Base-by-base conservation (phyloP, 352 stramenopile genomes). In the Globisporangium nodosum region DNA sequence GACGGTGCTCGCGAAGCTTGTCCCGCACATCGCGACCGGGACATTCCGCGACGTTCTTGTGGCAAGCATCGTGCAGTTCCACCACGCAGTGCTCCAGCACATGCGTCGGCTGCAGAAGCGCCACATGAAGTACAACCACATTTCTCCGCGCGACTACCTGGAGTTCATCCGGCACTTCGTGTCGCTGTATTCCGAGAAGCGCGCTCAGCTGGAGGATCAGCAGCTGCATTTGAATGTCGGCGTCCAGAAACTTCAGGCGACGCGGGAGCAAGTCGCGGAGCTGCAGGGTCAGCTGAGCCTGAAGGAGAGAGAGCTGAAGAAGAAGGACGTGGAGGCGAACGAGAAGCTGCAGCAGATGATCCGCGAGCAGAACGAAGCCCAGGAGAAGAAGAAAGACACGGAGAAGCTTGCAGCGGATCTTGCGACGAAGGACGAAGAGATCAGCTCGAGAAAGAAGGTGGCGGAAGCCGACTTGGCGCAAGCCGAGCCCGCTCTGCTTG, bases 301-400 rank as follows among this genome's bases (percentile, higher is more conserved):
- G 8, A 99, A 99, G 65, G 91, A 98, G 52, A 81, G 86, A 48
- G 90, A 98, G 57, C 83, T 99, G 7, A 94, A 96, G 52, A 92
- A 98, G 54, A 99, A 99, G 65, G 96, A 99, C 50, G 76, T 80
- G 8, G 79, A 98, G 68, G 97, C 97, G 4, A 99, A 99, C 60
- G 87, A 97, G 51, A 99, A 99, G 76, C 84, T 99, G 0, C 91
- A 99, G 62, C 93, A 99, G 69, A 99, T 99, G 97, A 93, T 99
- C 18, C 88, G 88, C 37, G 96, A 99, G 62, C 97, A 99, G 60
- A 99, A 99, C 60, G 90, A 98, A 68, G 97, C 97, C 2, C 92
- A 99, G 71, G 87, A 92, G 42, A 87, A 96, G 48, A 99, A 99
- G 76, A 90, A 91, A 43, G 94, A 98, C 66, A 98, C 96, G 0